These are phyloP conservation scores for Globisporangium lucens DNA, from an alignment of 352 stramenopile genomes.

Conservation along the genomic window DNA sequence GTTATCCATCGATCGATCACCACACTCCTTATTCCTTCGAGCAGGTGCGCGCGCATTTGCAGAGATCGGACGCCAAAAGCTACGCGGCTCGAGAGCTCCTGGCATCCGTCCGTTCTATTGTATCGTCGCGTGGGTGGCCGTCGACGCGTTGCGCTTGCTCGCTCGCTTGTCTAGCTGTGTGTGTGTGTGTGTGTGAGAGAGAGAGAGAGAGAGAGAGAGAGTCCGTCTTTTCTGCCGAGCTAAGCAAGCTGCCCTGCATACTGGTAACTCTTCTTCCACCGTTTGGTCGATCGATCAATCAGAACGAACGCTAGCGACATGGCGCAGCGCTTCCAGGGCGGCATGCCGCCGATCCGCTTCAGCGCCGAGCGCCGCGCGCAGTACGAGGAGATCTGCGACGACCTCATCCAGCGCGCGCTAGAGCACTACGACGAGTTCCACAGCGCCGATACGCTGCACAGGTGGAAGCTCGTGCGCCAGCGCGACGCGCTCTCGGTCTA, in stretches of 20 bases:
- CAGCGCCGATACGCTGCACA: conserved; percentile 25
- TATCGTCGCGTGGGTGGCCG: background rate
- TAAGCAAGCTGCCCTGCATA: background rate
- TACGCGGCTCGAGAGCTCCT: too few relatives aligned
- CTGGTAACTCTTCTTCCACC: too few relatives aligned
- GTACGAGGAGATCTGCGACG: conserved; percentile 50
- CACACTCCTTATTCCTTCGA: too few relatives aligned
- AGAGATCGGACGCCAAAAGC: too few relatives aligned
- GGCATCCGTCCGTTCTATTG: background rate
- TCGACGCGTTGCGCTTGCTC: background rate
- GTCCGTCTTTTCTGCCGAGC: background rate
- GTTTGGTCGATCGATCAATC: background rate
- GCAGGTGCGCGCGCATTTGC: too few relatives aligned
- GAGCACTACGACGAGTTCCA: conserved; percentile 59
- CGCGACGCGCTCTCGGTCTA: conserved; percentile 62
- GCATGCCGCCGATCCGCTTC: conserved; percentile 38
- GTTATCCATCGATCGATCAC: too few relatives aligned
- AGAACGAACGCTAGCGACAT: background rate
- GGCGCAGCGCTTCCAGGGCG: conserved; percentile 8
- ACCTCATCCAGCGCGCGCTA: conserved; percentile 56
- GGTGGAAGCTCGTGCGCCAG: conserved; percentile 58
- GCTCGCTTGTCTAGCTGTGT: background rate
- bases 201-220: too few relatives aligned
- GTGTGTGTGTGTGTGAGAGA: too few relatives aligned
- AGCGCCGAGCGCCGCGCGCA: conserved; percentile 28